phyloP scores from a whole-genome alignment of 164 flowering plant species.

The Tetrastigma voinierianum region DNA sequence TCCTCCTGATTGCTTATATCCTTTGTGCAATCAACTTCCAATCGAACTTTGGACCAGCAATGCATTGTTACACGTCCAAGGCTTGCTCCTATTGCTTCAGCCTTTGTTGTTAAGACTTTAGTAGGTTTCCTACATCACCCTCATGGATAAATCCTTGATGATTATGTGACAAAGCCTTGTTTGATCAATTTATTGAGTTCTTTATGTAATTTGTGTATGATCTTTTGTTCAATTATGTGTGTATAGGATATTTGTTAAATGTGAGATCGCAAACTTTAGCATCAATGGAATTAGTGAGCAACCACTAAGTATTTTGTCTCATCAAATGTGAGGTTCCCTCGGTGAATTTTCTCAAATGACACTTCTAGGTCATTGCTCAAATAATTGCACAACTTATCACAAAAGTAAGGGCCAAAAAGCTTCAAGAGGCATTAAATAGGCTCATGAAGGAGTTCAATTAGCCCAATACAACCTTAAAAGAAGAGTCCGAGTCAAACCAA shows the following conservation, averaged over 20 bases:
- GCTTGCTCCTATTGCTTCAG: slow-evolving; percentile 91
- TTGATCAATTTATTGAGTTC: neutral
- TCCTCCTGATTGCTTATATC: neutral
- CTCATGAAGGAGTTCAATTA: no score
- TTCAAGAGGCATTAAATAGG: no score
- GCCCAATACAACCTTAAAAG: no score
- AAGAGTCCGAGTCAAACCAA: no score
- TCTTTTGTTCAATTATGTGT: slow-evolving; percentile 2
- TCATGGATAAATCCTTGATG: slow-evolving; percentile 49
- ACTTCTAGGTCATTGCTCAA: slow-evolving; percentile 92
- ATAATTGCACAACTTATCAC: slow-evolving; percentile 92
- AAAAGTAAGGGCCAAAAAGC: no score
- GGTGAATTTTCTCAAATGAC: slow-evolving; percentile 85
- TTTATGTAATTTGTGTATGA: neutral
- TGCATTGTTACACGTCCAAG: slow-evolving; percentile 99
- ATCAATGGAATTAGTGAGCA: slow-evolving; percentile 43
- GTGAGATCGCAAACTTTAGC: slow-evolving; percentile 47
- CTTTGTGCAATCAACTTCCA: slow-evolving; percentile 79
- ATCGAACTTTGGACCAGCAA: slow-evolving; percentile 99
- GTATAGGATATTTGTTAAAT: slow-evolving; percentile 68
- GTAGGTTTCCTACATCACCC: slow-evolving; percentile 92
- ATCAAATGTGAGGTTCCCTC: slow-evolving; percentile 87
- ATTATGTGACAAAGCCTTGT: neutral
- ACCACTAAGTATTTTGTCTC: slow-evolving; percentile 92
- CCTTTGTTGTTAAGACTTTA: slow-evolving; percentile 89